These are phyloP conservation scores for Exophiala xenobiotica DNA, from an alignment of 2,329 filamentous ascomycete genomes.

Conservation along the genomic window DNA sequence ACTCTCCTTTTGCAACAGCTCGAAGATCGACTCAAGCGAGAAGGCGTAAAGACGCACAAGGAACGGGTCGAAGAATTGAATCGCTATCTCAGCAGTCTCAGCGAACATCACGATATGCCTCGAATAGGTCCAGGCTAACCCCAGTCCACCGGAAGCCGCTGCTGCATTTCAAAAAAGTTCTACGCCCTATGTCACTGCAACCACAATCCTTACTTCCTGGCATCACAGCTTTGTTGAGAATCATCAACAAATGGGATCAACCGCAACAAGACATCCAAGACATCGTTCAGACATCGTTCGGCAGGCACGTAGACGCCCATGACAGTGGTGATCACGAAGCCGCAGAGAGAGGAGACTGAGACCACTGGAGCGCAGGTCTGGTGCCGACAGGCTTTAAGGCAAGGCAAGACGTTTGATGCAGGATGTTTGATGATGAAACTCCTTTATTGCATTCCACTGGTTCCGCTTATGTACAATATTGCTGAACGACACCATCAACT, in stretches of 20 bases:
- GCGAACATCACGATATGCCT: constrained; percentile 94
- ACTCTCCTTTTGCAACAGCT: constrained; percentile 53
- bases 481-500: neutral
- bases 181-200: neutral
- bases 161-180: neutral
- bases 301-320: too few species aligned
- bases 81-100: constrained; percentile 84
- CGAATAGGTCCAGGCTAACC: constrained; percentile 32
- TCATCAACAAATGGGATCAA: too few species aligned
- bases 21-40: constrained; percentile 75
- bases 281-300: too few species aligned
- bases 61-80: constrained; percentile 95
- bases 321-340: too few species aligned
- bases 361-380: too few species aligned
- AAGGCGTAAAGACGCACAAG: constrained; percentile 94
- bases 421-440: neutral
- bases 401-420: too few species aligned
- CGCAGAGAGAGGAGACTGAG: too few species aligned
- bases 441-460: neutral
- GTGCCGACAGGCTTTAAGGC: too few species aligned
- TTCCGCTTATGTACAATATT: constrained; percentile 23
- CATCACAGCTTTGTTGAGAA: too few species aligned
- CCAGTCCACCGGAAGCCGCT: neutral
- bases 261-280: too few species aligned
- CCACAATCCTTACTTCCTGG: too few species aligned